phyloP scores from a whole-genome alignment of 331 rosid species.

The Pyracantha coccinea region DNA sequence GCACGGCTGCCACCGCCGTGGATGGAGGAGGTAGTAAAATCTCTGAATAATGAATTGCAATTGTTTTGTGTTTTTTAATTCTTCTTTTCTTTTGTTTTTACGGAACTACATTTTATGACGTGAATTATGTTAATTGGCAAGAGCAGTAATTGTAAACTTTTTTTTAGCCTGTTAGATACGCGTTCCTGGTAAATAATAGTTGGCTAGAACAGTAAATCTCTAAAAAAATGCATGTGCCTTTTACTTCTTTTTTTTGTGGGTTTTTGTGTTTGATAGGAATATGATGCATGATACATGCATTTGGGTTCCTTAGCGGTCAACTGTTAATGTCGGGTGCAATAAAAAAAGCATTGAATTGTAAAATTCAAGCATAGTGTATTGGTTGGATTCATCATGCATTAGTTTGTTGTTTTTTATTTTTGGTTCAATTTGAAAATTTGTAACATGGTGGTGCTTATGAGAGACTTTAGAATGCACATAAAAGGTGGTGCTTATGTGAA shows the following conservation, averaged over 20 bases:
- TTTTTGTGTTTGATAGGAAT: neutral
- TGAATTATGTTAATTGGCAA: too few relatives aligned
- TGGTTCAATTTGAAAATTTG: neutral
- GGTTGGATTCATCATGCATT: neutral
- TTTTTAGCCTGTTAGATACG: neutral
- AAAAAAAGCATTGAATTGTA: too few relatives aligned
- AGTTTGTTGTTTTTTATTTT: neutral
- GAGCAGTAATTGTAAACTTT: neutral
- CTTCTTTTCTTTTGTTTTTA: neutral
- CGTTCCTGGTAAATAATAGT: too few relatives aligned
- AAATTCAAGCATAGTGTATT: neutral
- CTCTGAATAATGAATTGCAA: neutral
- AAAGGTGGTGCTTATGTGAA: neutral
- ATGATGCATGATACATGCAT: too few relatives aligned
- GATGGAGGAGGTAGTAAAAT: conserved; percentile 38
- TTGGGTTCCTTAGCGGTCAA: neutral
- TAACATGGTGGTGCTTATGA: neutral
- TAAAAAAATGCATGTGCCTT: neutral
- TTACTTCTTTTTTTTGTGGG: neutral
- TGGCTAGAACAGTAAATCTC: too few relatives aligned
- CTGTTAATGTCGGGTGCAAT: too few relatives aligned
- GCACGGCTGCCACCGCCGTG: conserved; percentile 31
- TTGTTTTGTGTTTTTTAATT: too few relatives aligned
- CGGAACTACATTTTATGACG: too few relatives aligned
- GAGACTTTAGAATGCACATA: neutral